Conservation (phyloP, 1,284 basidiomycete species). For the Ceratobasidium sp. region DNA sequence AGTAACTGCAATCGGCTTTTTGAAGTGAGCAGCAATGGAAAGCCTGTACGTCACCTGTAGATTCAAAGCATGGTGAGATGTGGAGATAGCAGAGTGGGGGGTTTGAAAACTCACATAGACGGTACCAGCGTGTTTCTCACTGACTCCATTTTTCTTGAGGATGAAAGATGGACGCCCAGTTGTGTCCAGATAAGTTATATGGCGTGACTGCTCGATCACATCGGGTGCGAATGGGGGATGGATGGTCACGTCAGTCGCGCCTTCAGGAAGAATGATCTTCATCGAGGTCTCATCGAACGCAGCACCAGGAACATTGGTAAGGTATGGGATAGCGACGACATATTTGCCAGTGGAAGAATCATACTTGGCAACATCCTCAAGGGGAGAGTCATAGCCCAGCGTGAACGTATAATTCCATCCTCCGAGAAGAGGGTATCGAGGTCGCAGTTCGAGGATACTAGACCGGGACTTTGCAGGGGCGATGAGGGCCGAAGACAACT, state of each 20-base stretch:
- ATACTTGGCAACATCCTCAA: slow-evolving; percentile 74
- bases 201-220: slow-evolving; percentile 64
- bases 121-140: slow-evolving; percentile 76
- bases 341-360: slow-evolving; percentile 67
- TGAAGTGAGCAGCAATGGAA: slow-evolving; percentile 74
- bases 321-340: slow-evolving; percentile 83
- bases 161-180: slow-evolving; percentile 82
- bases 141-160: slow-evolving; percentile 76
- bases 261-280: slow-evolving; percentile 89
- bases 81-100: slow-evolving; percentile 31
- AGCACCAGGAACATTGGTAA: slow-evolving; percentile 81
- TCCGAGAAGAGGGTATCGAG: slow-evolving; percentile 92
- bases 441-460: slow-evolving; percentile 80
- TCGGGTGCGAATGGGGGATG: slow-evolving; percentile 79
- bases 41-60: slow-evolving; percentile 85
- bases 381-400: slow-evolving; percentile 88
- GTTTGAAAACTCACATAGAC: slow-evolving; percentile 67
- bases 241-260: slow-evolving; percentile 85
- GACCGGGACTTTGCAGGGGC: slow-evolving; percentile 46
- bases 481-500: slow-evolving; percentile 49
- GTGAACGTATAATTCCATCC: slow-evolving; percentile 99
- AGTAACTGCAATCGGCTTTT: slow-evolving; percentile 81
- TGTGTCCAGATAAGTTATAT: slow-evolving; percentile 94
- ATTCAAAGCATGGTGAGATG: slow-evolving; percentile 42
- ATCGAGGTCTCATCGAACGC: slow-evolving; percentile 81